Conservation (phyloP, 345 rosid genomes). For the Geranium brycei region DNA sequence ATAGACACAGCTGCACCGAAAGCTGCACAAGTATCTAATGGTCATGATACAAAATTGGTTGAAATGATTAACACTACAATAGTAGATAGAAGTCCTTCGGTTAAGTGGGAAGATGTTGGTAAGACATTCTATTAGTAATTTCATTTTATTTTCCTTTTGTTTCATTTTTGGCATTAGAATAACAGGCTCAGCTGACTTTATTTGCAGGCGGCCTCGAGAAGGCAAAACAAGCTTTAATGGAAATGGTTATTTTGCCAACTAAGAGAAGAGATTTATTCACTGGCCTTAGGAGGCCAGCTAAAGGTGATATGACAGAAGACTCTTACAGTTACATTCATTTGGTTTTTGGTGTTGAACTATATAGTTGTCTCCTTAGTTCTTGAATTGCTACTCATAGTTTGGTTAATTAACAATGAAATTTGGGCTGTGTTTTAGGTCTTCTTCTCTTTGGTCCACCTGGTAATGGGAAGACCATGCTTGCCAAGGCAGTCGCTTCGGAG, state of each 20-base stretch:
- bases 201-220: conserved; percentile 85
- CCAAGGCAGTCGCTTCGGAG: conserved; percentile 96
- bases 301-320: conserved; percentile 38
- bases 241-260: conserved; percentile 92
- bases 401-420: not conserved
- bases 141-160: not conserved
- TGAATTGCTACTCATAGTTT: not conserved
- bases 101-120: conserved; percentile 98
- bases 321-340: not conserved
- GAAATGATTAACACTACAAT: conserved; percentile 82
- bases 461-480: conserved; percentile 98
- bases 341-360: not conserved
- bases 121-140: conserved; percentile 14
- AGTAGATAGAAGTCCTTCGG: conserved; percentile 90
- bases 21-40: conserved; percentile 40
- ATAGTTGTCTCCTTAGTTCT: not conserved
- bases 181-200: conserved; percentile 8
- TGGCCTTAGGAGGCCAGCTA: conserved; percentile 89
- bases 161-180: not conserved
- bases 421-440: conserved; percentile 40
- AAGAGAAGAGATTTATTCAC: conserved; percentile 90
- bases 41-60: conserved; percentile 60
- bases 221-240: conserved; percentile 88
- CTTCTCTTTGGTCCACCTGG: conserved; percentile 99
- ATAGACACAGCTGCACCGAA: conserved; percentile 33